Evolutionary conservation across 1,284 basidiomycete species (phyloP).

Genomic region (Ceraceosorus bombacis): DNA sequence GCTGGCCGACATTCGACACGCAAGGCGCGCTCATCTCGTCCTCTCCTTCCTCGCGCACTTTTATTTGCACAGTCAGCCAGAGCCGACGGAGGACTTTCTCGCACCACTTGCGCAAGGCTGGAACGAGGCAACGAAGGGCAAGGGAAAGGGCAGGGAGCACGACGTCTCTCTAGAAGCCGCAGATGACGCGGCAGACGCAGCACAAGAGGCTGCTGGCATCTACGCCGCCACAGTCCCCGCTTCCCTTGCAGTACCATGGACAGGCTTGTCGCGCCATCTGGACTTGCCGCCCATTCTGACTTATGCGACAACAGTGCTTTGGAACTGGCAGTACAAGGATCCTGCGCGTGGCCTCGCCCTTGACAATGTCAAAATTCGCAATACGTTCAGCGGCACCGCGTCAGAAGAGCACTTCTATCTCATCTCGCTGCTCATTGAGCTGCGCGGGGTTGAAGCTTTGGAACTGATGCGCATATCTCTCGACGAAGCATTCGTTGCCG

Average conservation of each 20-base stretch:
- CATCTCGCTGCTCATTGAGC: constrained; percentile 79
- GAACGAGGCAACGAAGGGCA: constrained; percentile 16
- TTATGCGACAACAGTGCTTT: constrained; percentile 86
- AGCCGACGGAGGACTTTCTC: constrained; percentile 13
- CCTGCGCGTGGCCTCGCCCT: constrained; percentile 33
- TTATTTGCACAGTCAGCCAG: constrained; percentile 68
- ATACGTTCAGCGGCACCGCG: constrained; percentile 69
- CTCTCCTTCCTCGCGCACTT: constrained; percentile 79
- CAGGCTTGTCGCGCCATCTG: constrained; percentile 66
- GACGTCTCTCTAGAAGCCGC: background rate
- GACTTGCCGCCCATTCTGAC: constrained; percentile 83
- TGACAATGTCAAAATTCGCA: constrained; percentile 52
- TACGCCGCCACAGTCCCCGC: constrained; percentile 60
- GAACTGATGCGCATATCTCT: constrained; percentile 77
- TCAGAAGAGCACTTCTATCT: constrained; percentile 87
- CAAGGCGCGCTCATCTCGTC: constrained; percentile 70
- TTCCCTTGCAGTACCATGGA: constrained; percentile 61
- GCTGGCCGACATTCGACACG: constrained; percentile 31
- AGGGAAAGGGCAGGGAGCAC: constrained; percentile 14
- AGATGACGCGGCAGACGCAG: constrained; percentile 6
- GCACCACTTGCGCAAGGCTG: constrained; percentile 5
- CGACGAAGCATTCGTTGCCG: constrained; percentile 85
- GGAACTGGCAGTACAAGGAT: constrained; percentile 65
- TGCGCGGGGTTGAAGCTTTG: constrained; percentile 77
- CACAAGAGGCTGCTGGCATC: constrained; percentile 25